These are phyloP conservation scores for Aspergillus arachidicola DNA, from an alignment of 2,329 filamentous ascomycete genomes.

Conservation along the genomic window DNA sequence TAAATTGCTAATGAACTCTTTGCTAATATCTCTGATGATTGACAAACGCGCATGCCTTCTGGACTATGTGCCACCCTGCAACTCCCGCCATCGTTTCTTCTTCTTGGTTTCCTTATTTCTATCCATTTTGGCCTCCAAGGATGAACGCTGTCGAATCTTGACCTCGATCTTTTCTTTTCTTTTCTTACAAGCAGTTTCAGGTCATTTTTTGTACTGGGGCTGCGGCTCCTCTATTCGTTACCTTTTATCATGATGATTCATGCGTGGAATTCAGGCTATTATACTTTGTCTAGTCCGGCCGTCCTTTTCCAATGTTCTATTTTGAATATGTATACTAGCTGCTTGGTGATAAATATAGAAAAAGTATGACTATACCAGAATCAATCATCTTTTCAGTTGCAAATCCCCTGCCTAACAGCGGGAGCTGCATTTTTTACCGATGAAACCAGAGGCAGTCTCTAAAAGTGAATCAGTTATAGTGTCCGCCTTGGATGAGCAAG, in stretches of 20 bases:
- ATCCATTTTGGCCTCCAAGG: not conserved
- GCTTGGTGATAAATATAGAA: not conserved
- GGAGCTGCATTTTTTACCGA: too few relatives aligned
- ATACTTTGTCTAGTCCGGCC: not conserved
- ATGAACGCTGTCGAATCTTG: not conserved
- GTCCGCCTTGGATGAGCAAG: too few relatives aligned
- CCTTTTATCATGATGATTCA: slow-evolving; percentile 8
- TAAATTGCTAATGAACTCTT: not conserved
- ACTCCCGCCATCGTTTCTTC: too few relatives aligned
- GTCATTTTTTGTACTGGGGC: not conserved
- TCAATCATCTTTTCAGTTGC: not conserved
- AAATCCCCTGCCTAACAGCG: not conserved
- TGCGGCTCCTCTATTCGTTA: too few relatives aligned
- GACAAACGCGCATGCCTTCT: not conserved
- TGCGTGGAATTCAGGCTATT: slow-evolving; percentile 9
- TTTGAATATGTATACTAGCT: slow-evolving; percentile 8
- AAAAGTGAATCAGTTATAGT: not conserved
- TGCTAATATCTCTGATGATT: not conserved
- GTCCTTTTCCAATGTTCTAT: not conserved
- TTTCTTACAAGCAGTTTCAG: not conserved
- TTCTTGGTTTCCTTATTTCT: not conserved
- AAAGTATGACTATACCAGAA: not conserved
- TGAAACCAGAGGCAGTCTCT: too few relatives aligned
- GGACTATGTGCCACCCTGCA: not conserved
- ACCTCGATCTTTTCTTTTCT: not conserved